Evolutionary conservation across 2,329 filamentous ascomycete species (phyloP).

Genomic region (Nigrospora oryzae): DNA sequence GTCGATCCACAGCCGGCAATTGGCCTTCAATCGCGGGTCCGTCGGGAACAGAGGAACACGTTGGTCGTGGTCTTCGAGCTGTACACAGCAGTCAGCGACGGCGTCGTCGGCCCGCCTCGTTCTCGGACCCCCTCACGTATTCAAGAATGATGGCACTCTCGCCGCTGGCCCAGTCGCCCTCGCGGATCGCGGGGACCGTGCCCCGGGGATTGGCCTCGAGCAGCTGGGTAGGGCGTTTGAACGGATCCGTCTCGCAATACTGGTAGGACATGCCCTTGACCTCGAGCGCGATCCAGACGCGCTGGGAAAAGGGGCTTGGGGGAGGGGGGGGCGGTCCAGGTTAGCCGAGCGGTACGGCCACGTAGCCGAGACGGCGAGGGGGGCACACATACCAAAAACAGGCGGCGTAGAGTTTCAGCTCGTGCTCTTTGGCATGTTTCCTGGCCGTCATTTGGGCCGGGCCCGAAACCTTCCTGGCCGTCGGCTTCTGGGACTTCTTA

Average conservation of each 20-base stretch:
- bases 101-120: too few relatives aligned
- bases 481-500: slow-evolving; percentile 59
- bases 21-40: slow-evolving; percentile 58
- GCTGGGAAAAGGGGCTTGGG: slow-evolving; percentile 80
- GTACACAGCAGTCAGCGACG: neutral
- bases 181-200: slow-evolving; percentile 66
- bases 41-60: slow-evolving; percentile 55
- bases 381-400: slow-evolving; percentile 63
- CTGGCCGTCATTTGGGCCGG: slow-evolving; percentile 60
- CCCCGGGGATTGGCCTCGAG: slow-evolving; percentile 70
- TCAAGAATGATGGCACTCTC: slow-evolving; percentile 78
- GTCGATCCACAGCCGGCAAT: slow-evolving; percentile 72
- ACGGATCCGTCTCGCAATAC: slow-evolving; percentile 79
- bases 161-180: slow-evolving; percentile 75
- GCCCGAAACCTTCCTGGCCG: slow-evolving; percentile 65
- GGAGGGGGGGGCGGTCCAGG: slow-evolving; percentile 4
- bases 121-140: slow-evolving; percentile 50
- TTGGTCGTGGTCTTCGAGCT: slow-evolving; percentile 66
- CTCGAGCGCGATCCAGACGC: slow-evolving; percentile 84
- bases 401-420: slow-evolving; percentile 71
- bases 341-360: slow-evolving; percentile 4
- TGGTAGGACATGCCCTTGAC: slow-evolving; percentile 72
- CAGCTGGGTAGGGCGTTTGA: slow-evolving; percentile 55
- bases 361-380: slow-evolving; percentile 7
- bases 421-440: slow-evolving; percentile 60